Evolutionary conservation across 345 rosid species (phyloP).

Genomic region (Eucalyptus tenuipes): DNA sequence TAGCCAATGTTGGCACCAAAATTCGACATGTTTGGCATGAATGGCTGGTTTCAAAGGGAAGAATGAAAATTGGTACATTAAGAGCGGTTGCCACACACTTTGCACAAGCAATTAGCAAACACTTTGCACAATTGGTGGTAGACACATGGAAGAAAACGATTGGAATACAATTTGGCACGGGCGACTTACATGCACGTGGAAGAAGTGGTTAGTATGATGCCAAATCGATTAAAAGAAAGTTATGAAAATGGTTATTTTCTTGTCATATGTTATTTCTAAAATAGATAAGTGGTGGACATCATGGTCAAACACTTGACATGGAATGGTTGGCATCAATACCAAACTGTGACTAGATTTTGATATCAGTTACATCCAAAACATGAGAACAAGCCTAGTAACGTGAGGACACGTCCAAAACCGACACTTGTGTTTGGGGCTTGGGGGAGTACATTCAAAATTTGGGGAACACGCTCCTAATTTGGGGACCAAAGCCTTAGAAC

Average conservation of each 20-base stretch:
- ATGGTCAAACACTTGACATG: background rate
- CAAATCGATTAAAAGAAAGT: background rate
- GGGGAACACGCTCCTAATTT: background rate
- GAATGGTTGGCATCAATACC: background rate
- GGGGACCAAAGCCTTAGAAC: background rate
- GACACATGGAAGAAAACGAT: background rate
- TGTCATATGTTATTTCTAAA: background rate
- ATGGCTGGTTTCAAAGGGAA: background rate
- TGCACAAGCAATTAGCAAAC: background rate
- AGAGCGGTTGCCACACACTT: background rate
- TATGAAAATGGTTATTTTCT: background rate
- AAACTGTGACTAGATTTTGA: background rate
- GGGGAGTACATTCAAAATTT: background rate
- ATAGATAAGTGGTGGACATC: background rate
- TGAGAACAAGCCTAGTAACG: background rate
- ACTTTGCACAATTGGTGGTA: background rate
- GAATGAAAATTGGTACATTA: background rate
- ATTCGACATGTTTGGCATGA: background rate
- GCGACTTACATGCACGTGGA: background rate
- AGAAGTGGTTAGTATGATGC: background rate
- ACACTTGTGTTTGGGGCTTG: background rate
- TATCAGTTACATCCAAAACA: background rate
- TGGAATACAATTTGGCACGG: background rate
- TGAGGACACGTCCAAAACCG: background rate
- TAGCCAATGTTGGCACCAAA: background rate